Evolutionary conservation across 192 early-diverging fungal species (phyloP).

Genomic region (Podila horticola): DNA sequence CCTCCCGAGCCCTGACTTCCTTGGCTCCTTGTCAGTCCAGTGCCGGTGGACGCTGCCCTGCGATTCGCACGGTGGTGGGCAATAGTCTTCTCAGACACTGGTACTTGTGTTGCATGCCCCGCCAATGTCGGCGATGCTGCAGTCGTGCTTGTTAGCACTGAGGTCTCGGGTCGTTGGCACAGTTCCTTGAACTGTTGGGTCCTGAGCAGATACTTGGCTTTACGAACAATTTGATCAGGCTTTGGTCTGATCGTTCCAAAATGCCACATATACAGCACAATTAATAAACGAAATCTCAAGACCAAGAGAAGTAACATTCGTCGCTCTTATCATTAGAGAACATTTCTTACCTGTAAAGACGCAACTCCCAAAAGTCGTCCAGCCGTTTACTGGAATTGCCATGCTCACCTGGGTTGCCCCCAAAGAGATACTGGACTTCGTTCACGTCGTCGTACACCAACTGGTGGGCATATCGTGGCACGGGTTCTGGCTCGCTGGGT

Average conservation of each 20-base stretch:
- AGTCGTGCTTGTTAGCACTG: constrained; percentile 34
- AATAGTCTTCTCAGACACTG: neutral
- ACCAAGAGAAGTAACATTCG: neutral
- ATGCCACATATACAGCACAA: neutral
- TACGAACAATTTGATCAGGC: constrained; percentile 74
- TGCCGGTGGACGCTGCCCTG: neutral
- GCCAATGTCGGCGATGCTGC: neutral
- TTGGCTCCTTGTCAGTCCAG: neutral
- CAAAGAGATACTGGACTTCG: constrained; percentile 89
- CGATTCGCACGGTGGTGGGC: neutral
- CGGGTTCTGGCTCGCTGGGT: constrained; percentile 64
- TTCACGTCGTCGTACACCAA: constrained; percentile 83
- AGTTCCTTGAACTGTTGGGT: constrained; percentile 85
- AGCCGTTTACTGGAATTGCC: constrained; percentile 69
- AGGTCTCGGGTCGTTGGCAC: constrained; percentile 59
- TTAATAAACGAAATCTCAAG: neutral
- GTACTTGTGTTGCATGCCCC: neutral
- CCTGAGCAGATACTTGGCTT: constrained; percentile 80
- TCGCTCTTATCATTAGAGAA: neutral
- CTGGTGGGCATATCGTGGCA: constrained; percentile 93
- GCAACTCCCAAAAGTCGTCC: constrained; percentile 88
- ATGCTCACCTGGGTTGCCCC: constrained; percentile 88
- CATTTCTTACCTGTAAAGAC: constrained; percentile 66
- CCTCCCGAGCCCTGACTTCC: neutral
- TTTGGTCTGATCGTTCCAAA: constrained; percentile 51